phyloP scores from a whole-genome alignment of 2,329 filamentous ascomycete genomes.

The Botrytis fragariae region DNA sequence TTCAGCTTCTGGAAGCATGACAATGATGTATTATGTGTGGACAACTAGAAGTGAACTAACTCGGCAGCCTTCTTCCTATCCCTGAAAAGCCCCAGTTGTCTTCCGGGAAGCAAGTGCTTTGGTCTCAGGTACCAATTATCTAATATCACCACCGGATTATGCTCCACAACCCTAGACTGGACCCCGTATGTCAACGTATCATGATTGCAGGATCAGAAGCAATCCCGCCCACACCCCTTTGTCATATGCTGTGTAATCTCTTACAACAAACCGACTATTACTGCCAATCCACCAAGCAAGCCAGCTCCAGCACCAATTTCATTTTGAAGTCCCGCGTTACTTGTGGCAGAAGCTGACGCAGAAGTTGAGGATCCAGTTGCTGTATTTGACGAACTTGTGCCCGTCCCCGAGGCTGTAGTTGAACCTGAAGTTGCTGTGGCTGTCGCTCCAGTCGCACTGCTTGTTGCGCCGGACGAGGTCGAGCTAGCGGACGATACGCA shows the following conservation, averaged over 20 bases:
- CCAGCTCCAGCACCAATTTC: conserved; percentile 29
- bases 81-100: conserved; percentile 1
- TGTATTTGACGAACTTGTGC: not conserved
- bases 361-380: conserved; percentile 10
- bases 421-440: conserved; percentile 1
- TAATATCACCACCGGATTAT: not conserved
- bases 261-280: conserved; percentile 30
- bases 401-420: not conserved
- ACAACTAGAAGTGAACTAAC: not conserved
- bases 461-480: conserved; percentile 12
- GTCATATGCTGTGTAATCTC: conserved; percentile 9
- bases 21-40: not conserved
- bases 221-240: not conserved
- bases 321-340: conserved; percentile 27
- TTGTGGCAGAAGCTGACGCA: conserved; percentile 24
- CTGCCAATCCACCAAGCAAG: conserved; percentile 31
- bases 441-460: not conserved
- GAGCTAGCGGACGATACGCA: conserved; percentile 22
- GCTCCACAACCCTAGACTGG: conserved; percentile 7
- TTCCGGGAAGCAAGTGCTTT: not conserved
- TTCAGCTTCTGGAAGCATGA: not conserved
- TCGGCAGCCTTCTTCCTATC: not conserved
- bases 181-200: not conserved
- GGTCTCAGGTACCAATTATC: not conserved
- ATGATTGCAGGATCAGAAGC: not conserved